Conservation (phyloP, 2,329 filamentous ascomycete species). For the Claviceps sp. region DNA sequence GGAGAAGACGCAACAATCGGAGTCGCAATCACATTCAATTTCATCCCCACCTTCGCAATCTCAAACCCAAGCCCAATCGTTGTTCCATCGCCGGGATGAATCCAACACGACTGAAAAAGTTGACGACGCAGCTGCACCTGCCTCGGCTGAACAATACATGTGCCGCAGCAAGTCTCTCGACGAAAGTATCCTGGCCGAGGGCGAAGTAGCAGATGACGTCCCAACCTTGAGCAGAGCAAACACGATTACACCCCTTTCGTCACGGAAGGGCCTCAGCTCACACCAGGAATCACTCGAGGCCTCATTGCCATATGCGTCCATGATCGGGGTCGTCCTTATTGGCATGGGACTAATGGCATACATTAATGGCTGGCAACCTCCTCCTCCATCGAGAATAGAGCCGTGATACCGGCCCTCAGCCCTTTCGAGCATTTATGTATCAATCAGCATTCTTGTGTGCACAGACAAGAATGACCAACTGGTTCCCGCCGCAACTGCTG, state of each 20-base stretch:
- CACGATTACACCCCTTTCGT: conserved; percentile 32
- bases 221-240: conserved; percentile 33
- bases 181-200: conserved; percentile 12
- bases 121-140: neutral
- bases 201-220: conserved; percentile 22
- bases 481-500: neutral
- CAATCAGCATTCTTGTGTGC: neutral
- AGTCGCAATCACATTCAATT: neutral
- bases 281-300: conserved; percentile 33
- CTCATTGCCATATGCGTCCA: conserved; percentile 63
- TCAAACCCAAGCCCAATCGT: conserved; percentile 3
- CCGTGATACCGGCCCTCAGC: conserved; percentile 11
- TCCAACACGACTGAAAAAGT: conserved; percentile 5
- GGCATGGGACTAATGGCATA: conserved; percentile 79
- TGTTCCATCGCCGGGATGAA: conserved; percentile 12
- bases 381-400: conserved; percentile 18
- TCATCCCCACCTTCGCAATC: neutral
- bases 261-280: conserved; percentile 25
- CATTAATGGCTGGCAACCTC: conserved; percentile 63
- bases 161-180: neutral
- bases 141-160: neutral
- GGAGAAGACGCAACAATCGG: conserved; percentile 22
- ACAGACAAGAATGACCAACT: neutral
- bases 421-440: too few relatives aligned
- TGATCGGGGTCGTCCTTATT: conserved; percentile 68